phyloP scores from a whole-genome alignment of 2,329 filamentous ascomycete species.

The Cladophialophora immunda region DNA sequence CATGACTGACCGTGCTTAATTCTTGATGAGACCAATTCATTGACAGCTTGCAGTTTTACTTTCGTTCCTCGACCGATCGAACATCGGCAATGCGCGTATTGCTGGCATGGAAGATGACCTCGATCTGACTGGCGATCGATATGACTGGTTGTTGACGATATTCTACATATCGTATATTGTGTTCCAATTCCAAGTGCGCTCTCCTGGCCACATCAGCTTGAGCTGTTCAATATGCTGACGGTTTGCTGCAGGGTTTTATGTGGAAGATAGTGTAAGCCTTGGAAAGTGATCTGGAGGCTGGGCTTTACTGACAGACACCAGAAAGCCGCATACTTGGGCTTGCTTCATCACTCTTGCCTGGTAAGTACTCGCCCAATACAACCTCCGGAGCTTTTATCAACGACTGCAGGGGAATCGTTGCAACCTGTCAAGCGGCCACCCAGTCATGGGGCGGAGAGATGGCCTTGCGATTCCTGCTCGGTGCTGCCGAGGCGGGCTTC shows the following conservation, averaged over 20 bases:
- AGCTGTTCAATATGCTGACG: background rate
- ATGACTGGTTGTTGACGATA: slow-evolving; percentile 14
- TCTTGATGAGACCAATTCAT: background rate
- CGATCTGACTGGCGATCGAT: slow-evolving; percentile 4
- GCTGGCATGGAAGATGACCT: slow-evolving; percentile 18
- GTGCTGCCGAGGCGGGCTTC: slow-evolving; percentile 48
- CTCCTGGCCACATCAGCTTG: background rate
- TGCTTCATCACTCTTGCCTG: slow-evolving; percentile 34
- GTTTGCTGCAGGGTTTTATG: slow-evolving; percentile 50
- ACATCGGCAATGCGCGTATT: slow-evolving; percentile 15
- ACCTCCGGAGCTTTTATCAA: slow-evolving; percentile 22
- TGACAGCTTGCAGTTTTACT: slow-evolving; percentile 2
- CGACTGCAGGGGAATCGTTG: slow-evolving; percentile 15
- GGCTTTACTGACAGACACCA: slow-evolving; percentile 50
- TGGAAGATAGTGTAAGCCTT: slow-evolving; percentile 50
- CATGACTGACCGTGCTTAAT: background rate
- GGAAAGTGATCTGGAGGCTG: slow-evolving; percentile 45
- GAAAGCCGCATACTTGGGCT: slow-evolving; percentile 24
- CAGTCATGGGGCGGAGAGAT: slow-evolving; percentile 8
- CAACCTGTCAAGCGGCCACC: slow-evolving; percentile 9
- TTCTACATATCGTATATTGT: slow-evolving; percentile 18
- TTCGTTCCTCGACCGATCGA: slow-evolving; percentile 11
- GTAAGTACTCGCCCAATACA: slow-evolving; percentile 12
- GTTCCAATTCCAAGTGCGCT: slow-evolving; percentile 6
- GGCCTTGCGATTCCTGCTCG: slow-evolving; percentile 48